Evolutionary conservation across 164 flowering plant genomes (phyloP), one percentile per base, ranked within the genome.

Genomic region (Santalum album): DNA sequence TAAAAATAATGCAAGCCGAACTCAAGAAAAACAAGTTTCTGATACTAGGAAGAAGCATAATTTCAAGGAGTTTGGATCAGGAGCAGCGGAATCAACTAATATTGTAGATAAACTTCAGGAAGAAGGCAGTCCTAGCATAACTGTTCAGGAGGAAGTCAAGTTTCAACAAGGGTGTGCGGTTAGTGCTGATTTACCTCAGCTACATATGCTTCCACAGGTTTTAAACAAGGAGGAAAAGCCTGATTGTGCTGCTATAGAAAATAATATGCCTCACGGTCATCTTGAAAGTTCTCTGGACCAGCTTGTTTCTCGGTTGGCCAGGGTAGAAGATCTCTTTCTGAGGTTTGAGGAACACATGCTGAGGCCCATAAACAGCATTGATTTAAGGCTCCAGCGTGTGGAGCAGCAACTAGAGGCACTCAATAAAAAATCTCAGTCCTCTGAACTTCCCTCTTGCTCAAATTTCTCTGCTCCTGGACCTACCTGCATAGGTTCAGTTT

Each of bases 261-360:
- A 54, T 34, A 58, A 51, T 32, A 12, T 49, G 6, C 25, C 66
- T 0, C 12, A 20, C 29, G 52, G 43, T 62, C 68, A 50, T 29
- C 20, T 77, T 22, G 96, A 78, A 64, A 76, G 54, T 48, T 21
- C 70, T 27, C 25, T 92, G 76, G 81, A 78, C 35, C 85, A 80
- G 61, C 84, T 92, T 67, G 69, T 71, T 75, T 68, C 73, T 58
- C 81, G 94, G 56, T 69, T 87, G 38, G 71, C 71, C 54, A 79
- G 74, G 67, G 68, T 89, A 44, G 99, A 85, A 67, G 72, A 75
- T 40, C 60, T 79, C 27, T 79, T 71, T 63, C 58, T 71, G 51
- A 77, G 82, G 63, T 82, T 92, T 70, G 94, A 89, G 71, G 96
- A 85, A 58, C 78, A 66, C 39, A 74, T 92, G 85, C 40, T 85